Evolutionary conservation across 805 yeast genomes (phyloP), one percentile per base, ranked within the genome.

Genomic region (Spencermartinsiella europaea): DNA sequence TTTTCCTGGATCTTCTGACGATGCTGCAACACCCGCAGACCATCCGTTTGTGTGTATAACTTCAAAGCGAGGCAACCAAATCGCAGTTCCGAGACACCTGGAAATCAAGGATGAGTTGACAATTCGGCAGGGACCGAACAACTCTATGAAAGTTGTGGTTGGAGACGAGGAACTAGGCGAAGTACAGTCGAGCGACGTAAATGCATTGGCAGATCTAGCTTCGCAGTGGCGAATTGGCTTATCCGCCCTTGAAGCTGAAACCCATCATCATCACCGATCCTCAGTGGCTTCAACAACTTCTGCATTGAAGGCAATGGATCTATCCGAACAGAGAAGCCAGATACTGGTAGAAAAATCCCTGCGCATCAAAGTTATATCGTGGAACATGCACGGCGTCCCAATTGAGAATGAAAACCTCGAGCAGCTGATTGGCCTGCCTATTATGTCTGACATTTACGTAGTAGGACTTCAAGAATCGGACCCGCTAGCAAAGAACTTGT

Each of bases 381-480:
- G 67, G 67, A 63, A 63, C 27, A 48, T 63, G 12, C 64, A 61
- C 42, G 64, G 63, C 21, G 58, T 56, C 25, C 49, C 46, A 5
- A 33, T 57, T 19, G 48, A 43, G 20, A 50, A 52, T 10, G 49
- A 53, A 20, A 57, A 53, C 20, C 49, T 61, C 12, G 52, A 46
- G 19, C 35, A 35, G 3, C 53, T 59, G 33, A 47, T 57, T 1
- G 56, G 47, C 4, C 37, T 45, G 22, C 49, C 57, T 4, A 44
- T 46, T 19, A 52, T 53, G 41, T 27, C 47, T 14, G 59, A 54
- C 34, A 38, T 77, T 1, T 69, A 71, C 45, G 63, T 74, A 4
- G 50, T 77, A 3, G 71, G 72, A 4, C 62, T 77, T 38, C 82
- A 77, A 54, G 82, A 77, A 52, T 69, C 78, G 0, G 67, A 77